Conservation (phyloP, 2,329 filamentous ascomycete species). For the Colletotrichum gloeosporioides region DNA sequence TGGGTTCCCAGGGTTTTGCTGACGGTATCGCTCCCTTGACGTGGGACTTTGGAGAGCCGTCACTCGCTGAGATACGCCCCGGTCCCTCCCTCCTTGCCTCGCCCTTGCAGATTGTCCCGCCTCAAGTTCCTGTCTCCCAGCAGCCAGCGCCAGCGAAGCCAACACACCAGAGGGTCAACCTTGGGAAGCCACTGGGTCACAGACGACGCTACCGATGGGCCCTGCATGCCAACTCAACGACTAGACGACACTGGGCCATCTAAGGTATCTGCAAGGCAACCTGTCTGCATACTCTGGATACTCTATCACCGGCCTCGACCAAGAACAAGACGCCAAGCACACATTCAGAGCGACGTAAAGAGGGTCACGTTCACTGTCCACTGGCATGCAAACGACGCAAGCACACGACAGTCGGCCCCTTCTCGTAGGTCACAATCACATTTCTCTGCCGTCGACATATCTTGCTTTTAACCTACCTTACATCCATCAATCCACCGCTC, state of each 20-base stretch:
- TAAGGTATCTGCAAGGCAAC: slow-evolving; percentile 8
- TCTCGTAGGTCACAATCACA: not conserved
- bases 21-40: not conserved
- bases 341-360: not conserved
- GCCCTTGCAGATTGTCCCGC: slow-evolving; percentile 1
- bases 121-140: slow-evolving; percentile 1
- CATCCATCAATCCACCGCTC: not conserved
- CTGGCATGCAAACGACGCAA: slow-evolving; percentile 20
- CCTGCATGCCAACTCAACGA: not conserved
- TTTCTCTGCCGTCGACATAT: not conserved
- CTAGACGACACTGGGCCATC: not conserved
- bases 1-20: not conserved
- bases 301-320: not conserved
- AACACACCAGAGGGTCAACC: not conserved
- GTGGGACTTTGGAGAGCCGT: not conserved
- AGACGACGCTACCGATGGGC: not conserved
- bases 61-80: not conserved
- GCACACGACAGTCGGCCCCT: slow-evolving; percentile 5
- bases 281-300: not conserved
- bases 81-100: not conserved
- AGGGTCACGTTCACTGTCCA: slow-evolving; percentile 9
- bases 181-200: not conserved
- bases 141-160: slow-evolving; percentile 6
- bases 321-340: not conserved
- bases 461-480: not conserved